These are phyloP conservation scores for Orbilia brochopaga DNA, from an alignment of 2,329 filamentous ascomycete species.

Conservation along the genomic window DNA sequence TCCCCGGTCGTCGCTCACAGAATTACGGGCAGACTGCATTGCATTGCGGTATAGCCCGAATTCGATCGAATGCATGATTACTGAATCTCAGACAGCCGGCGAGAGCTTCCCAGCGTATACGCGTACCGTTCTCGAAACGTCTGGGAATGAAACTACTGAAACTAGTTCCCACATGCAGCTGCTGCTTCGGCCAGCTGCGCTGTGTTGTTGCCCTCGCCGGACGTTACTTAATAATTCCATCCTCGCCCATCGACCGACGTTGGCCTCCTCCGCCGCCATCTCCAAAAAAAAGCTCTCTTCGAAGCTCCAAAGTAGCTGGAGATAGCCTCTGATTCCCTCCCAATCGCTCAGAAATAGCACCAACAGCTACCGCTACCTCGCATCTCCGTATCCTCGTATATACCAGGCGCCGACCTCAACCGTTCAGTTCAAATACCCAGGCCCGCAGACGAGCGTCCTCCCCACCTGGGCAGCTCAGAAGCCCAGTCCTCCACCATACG, in stretches of 20 bases:
- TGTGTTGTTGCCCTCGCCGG: not conserved
- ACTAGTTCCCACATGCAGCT: not conserved
- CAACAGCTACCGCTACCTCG: too few relatives aligned
- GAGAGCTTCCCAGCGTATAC: not conserved
- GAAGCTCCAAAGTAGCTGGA: not conserved
- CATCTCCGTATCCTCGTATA: too few relatives aligned
- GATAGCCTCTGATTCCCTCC: too few relatives aligned
- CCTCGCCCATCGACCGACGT: not conserved
- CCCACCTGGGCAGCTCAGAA: constrained; percentile 42
- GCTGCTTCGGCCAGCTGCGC: not conserved
- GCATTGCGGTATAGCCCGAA: not conserved
- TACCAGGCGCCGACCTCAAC: not conserved
- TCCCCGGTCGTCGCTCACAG: too few relatives aligned
- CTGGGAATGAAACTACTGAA: not conserved
- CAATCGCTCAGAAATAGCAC: too few relatives aligned
- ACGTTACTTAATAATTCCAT: not conserved
- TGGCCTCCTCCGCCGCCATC: not conserved
- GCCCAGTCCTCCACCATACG: constrained; percentile 38
- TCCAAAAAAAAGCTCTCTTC: not conserved
- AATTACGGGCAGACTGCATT: not conserved
- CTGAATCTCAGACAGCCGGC: not conserved
- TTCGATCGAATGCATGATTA: not conserved
- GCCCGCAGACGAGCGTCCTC: constrained; percentile 13
- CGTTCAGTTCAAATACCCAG: not conserved
- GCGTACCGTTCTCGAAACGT: not conserved